Base-by-base conservation (phyloP, 176 grass and related monocot genomes). In the Phragmites australis region DNA sequence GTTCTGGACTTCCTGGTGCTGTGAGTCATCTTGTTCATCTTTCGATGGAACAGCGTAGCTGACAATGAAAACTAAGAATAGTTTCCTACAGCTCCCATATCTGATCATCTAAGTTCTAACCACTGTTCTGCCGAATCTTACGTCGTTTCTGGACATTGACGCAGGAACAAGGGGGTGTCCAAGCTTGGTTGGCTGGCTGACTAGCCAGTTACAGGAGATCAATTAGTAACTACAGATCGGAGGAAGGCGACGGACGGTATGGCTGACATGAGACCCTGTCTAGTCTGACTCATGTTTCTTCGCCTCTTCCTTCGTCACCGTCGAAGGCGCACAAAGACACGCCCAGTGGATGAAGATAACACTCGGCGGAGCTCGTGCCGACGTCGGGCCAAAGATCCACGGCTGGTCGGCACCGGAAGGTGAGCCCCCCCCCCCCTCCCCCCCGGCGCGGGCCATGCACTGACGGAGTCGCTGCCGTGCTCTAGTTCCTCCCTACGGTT, bases 171-270 rank as follows among this genome's bases (percentile, higher is more conserved):
- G 6, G 22, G 34, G 47, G 22, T n/a, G 18, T 40, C 58, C 70
- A 43, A 17, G 40, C 59, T 67, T 47, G 63, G 68, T 44, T 80
- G 69, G 54, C 15, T 70, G 32, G 65, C 70, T 85, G 84, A 62
- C 53, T 44, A 39, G 76, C 27, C 31, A 61, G 26, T 70, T 62
- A 76, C 63, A 68, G 51, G 27, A 65, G 63, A 62, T 17, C 53
- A 55, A 89, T 42, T 47, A 2, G 46, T 56, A 50, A 58, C 72
- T 72, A 64, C 82, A 81, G 87, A 32, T 7, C 46, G 2, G 77
- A 32, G 48, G 82, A 89, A 65, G 82, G 64, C 72, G 65, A 82
- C 72, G 25, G 56, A 83, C 29, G 59, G 74, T 49, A 58, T 74
- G 49, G 67, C 67, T 78, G 80, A 31, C 74, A 83, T 12, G 86